Evolutionary conservation across 2,329 filamentous ascomycete species (phyloP), one percentile per base, ranked within the genome.

Genomic region (Cladophialophora chaetospira): DNA sequence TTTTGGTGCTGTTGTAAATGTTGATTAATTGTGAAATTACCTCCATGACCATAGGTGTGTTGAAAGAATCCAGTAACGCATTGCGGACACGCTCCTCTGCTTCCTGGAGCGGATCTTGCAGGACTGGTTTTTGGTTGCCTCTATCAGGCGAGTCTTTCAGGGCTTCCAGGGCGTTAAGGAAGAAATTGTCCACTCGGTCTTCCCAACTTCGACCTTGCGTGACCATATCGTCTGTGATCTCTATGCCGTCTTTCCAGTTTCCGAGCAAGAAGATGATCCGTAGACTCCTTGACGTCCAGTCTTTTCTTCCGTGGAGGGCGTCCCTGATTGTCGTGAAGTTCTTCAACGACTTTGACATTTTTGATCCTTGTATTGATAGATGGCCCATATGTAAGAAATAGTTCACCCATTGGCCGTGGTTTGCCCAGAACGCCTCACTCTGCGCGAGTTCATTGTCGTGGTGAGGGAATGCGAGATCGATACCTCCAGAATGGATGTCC

Each of bases 381-480:
- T 97, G 93, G 0, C 93, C 93, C 88, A 95, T 97, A 70, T 97
- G 93, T 13, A 97, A 70, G 75, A 97, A 97, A 75, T 97, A 96
- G 70, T 94, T 96, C 48, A 96, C 89, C 93, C 93, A 96, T 58
- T 89, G 89, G 40, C 77, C 73, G 52, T 77, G 75, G 42, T 69
- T 69, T 50, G 75, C 72, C 82, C 83, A 95, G 72, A 89, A 93
- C n/a, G 90, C 91, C 71, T 95, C 91, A 62, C 87, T 91, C 72
- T 96, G 91, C 0, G 91, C 91, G 63, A 96, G 75, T 72, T 96
- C 93, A 66, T 96, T 97, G 72, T 94, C 92, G 72, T 92, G 92
- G 71, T 96, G 92, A 0, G 92, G 91, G 72, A 96, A 96, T 0
- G 88, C 87, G 51, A 97, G 80, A 71, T 97, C 93, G 58, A 96